Percentiles rank a stretch among this genome's conserved stretches.
Evolutionary conservation across 148 eudicot genomes (phyloP).

Genomic region (Rhododendron henanense): DNA sequence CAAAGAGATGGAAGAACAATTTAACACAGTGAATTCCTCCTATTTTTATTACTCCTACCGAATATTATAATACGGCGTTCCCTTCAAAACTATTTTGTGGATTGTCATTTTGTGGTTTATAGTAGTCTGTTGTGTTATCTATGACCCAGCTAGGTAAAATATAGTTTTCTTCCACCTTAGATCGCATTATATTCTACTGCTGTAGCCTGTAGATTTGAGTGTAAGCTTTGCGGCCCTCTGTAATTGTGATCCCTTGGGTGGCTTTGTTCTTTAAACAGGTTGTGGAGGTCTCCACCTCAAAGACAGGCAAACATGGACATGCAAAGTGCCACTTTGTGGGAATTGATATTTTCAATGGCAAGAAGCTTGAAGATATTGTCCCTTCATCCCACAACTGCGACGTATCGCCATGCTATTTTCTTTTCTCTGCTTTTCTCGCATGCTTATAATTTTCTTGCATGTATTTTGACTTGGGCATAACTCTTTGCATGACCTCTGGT

Average conservation of each 20-base stretch:
- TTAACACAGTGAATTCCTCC: neutral
- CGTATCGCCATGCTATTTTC: slow-evolving; percentile 11
- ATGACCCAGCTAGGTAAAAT: neutral
- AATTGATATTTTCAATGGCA: slow-evolving; percentile 52
- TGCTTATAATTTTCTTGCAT: neutral
- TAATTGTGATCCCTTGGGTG: neutral
- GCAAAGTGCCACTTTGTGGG: slow-evolving; percentile 63
- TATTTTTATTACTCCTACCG: neutral
- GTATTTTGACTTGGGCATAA: neutral
- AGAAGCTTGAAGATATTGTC: slow-evolving; percentile 56
- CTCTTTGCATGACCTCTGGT: neutral
- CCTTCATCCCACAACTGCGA: slow-evolving; percentile 50
- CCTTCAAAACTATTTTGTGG: neutral
- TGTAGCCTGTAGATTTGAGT: neutral
- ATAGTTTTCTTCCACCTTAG: neutral
- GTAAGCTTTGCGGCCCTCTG: neutral
- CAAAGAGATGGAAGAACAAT: neutral
- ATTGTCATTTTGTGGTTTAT: neutral
- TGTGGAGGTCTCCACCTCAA: slow-evolving; percentile 67
- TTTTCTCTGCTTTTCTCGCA: neutral
- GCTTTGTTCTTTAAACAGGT: neutral
- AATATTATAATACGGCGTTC: neutral
- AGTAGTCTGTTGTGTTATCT: neutral
- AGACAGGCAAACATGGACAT: slow-evolving; percentile 66
- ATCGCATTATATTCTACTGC: neutral